These are phyloP conservation scores for Candida incommunis DNA, from an alignment of 805 yeast genomes.

Conservation along the genomic window DNA sequence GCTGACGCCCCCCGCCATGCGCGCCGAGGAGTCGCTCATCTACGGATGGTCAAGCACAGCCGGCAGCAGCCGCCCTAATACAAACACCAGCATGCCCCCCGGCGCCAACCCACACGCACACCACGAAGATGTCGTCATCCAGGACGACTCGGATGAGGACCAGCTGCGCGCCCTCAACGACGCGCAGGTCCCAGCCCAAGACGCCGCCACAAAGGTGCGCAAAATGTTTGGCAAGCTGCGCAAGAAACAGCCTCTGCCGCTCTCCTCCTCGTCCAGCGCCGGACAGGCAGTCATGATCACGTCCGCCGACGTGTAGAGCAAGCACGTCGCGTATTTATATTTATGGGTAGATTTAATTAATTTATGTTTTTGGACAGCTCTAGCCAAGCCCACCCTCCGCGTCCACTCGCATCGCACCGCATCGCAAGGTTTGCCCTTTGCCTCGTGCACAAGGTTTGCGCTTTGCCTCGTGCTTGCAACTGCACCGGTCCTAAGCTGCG, in stretches of 20 bases:
- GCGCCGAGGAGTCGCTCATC: slow-evolving; percentile 14
- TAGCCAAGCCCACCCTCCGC: too few relatives aligned
- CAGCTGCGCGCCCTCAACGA: slow-evolving; percentile 10
- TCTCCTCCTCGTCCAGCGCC: slow-evolving; percentile 3
- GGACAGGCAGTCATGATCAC: slow-evolving; percentile 12
- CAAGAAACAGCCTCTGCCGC: slow-evolving; percentile 5
- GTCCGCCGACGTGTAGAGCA: slow-evolving; percentile 8
- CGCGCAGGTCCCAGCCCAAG: slow-evolving; percentile 5
- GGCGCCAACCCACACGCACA: slow-evolving; percentile 4
- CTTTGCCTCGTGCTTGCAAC: too few relatives aligned
- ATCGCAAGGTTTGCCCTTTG: too few relatives aligned
- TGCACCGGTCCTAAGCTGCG: too few relatives aligned
- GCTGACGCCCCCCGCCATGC: slow-evolving; percentile 15
- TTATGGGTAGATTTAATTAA: not conserved
- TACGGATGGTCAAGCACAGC: too few relatives aligned
- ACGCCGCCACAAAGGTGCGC: slow-evolving; percentile 5
- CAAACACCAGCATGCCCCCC: too few relatives aligned
- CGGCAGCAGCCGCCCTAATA: too few relatives aligned
- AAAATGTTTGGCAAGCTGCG: slow-evolving; percentile 9
- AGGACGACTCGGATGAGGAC: slow-evolving; percentile 3
- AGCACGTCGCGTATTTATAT: not conserved
- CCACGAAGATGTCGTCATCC: not conserved
- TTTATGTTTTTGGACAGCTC: too few relatives aligned
- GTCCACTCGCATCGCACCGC: too few relatives aligned
- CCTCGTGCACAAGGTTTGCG: too few relatives aligned